Conservation (phyloP, 306 rosid species). For the Acacia acuminata region DNA sequence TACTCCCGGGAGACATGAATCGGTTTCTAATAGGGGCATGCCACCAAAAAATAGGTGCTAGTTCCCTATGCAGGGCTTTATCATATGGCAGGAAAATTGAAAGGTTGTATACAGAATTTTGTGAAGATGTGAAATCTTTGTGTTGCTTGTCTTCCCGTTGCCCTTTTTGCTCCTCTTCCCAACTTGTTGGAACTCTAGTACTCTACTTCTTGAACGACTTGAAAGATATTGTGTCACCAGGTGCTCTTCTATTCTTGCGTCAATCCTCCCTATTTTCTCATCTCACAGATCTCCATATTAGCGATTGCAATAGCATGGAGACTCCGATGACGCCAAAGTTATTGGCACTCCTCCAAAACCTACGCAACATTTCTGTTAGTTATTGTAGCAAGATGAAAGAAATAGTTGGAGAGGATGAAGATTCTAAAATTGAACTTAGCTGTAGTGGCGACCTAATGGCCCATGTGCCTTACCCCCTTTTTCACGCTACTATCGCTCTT, state of each 20-base stretch:
- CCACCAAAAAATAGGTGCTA: too few relatives aligned
- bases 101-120: rapidly evolving
- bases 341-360: not conserved
- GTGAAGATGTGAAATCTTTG: not conserved
- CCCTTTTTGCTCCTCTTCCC: not conserved
- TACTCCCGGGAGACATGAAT: not conserved
- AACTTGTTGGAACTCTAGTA: not conserved
- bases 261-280: not conserved
- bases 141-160: not conserved
- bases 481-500: too few relatives aligned
- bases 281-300: constrained; percentile 16
- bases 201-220: not conserved
- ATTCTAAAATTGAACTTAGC: too few relatives aligned
- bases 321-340: not conserved
- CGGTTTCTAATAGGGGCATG: too few relatives aligned
- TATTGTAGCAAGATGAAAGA: not conserved
- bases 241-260: not conserved
- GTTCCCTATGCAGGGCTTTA: not conserved
- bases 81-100: not conserved
- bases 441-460: rapidly evolving
- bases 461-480: too few relatives aligned
- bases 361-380: not conserved
- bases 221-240: not conserved
- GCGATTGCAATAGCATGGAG: not conserved
- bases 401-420: constrained; percentile 12